Percentiles rank a stretch among this genome's conserved stretches.
Conservation (phyloP, 495 filamentous ascomycete species). For the Lentithecium fluviatile region DNA sequence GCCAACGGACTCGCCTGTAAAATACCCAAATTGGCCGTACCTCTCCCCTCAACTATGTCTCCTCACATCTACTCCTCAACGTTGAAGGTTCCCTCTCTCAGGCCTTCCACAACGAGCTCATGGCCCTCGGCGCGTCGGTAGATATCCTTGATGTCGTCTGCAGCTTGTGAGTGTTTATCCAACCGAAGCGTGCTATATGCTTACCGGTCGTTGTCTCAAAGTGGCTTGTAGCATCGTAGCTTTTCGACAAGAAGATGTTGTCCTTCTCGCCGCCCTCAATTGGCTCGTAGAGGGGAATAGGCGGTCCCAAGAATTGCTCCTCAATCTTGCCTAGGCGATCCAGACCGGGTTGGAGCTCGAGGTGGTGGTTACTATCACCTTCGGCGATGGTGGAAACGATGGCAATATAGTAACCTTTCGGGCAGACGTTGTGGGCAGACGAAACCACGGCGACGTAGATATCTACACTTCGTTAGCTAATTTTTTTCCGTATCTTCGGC, state of each 20-base stretch:
- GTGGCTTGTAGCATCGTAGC: constrained; percentile 95
- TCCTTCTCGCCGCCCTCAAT: constrained; percentile 80
- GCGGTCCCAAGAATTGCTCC: constrained; percentile 93
- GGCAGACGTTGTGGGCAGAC: constrained; percentile 95
- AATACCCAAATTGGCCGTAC: too few species aligned
- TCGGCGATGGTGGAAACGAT: constrained; percentile 98
- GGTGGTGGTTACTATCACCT: constrained; percentile 83
- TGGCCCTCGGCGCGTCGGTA: constrained; percentile 84
- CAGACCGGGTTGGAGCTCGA: constrained; percentile 90
- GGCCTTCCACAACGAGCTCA: constrained; percentile 66
- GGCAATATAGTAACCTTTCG: constrained; percentile 98
- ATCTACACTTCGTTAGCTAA: constrained; percentile 55
- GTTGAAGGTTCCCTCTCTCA: constrained; percentile 47
- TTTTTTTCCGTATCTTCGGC: neutral
- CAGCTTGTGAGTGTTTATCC: constrained; percentile 2
- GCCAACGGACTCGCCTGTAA: too few species aligned
- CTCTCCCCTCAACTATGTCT: neutral
- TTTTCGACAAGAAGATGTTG: constrained; percentile 96
- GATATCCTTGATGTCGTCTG: constrained; percentile 91
- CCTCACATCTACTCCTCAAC: constrained; percentile 39
- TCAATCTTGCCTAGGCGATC: constrained; percentile 91
- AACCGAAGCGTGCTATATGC: neutral
- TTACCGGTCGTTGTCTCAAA: constrained; percentile 86
- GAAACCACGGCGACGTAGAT: constrained; percentile 98
- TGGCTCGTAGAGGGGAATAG: constrained; percentile 92